These are phyloP conservation scores for Hemileccinum rubropunctum DNA, from an alignment of 768 basidiomycete species.

Conservation along the genomic window DNA sequence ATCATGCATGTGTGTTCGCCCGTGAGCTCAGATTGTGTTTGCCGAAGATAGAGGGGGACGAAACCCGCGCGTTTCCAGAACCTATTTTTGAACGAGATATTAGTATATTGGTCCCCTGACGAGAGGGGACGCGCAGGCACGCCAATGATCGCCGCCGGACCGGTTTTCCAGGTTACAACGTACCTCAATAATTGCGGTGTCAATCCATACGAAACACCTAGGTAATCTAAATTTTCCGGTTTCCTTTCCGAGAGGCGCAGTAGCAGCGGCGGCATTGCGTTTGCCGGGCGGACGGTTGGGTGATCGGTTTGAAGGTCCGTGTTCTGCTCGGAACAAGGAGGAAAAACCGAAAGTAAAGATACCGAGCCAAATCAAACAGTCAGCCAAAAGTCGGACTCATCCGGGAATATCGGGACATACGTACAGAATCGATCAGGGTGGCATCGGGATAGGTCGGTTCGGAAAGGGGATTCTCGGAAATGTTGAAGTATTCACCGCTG, in stretches of 20 bases:
- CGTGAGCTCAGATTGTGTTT: constrained; percentile 91
- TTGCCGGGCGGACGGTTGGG: constrained; percentile 65
- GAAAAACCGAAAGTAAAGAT: neutral
- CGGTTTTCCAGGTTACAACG: constrained; percentile 4
- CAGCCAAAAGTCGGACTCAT: neutral
- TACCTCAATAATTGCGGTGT: constrained; percentile 81
- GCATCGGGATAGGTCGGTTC: constrained; percentile 63
- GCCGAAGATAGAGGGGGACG: constrained; percentile 88
- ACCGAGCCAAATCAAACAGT: neutral
- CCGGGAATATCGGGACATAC: constrained; percentile 5
- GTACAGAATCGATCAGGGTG: constrained; percentile 45
- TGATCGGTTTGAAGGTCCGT: constrained; percentile 73
- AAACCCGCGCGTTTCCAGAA: constrained; percentile 98
- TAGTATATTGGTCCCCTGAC: neutral
- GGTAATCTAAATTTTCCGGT: constrained; percentile 88
- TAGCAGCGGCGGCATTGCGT: constrained; percentile 88
- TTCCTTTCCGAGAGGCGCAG: constrained; percentile 87
- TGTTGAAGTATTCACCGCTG: constrained; percentile 85
- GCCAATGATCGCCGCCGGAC: neutral
- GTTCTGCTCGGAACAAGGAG: constrained; percentile 29
- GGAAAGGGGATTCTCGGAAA: constrained; percentile 58
- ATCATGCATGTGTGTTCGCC: constrained; percentile 97
- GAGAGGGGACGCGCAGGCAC: no score
- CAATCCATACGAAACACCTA: constrained; percentile 95
- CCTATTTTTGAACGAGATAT: constrained; percentile 31